These are phyloP conservation scores for Craterostigma plantagineum DNA, from an alignment of 257 asterid species.

Conservation along the genomic window DNA sequence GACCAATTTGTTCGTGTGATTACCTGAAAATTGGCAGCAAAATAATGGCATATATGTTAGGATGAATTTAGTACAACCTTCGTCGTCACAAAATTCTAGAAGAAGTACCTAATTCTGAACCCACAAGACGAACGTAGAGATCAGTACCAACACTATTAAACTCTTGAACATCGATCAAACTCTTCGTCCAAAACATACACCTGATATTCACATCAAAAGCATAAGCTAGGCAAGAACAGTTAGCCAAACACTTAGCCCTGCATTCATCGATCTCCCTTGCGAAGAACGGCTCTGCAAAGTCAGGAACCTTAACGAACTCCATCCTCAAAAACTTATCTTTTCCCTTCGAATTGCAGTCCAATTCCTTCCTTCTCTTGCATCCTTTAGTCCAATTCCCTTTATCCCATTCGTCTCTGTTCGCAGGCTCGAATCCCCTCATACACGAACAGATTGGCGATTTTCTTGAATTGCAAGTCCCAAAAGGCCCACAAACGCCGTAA, in stretches of 20 bases:
- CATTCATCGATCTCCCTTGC: constrained; percentile 14
- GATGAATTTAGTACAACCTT: too few species aligned
- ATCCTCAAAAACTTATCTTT: constrained; percentile 22
- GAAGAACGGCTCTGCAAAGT: constrained; percentile 13
- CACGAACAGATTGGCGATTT: constrained; percentile 17
- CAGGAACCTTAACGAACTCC: constrained; percentile 21
- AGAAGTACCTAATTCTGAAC: constrained; percentile 13
- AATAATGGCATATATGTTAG: too few species aligned
- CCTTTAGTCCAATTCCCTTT: constrained; percentile 12
- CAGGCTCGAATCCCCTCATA: constrained; percentile 18
- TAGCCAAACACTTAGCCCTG: constrained; percentile 14
- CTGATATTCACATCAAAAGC: constrained; percentile 17
- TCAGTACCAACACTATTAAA: constrained; percentile 16
- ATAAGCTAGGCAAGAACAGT: constrained; percentile 27
- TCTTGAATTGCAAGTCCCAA: constrained; percentile 9
- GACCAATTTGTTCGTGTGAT: constrained; percentile 7
- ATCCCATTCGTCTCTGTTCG: constrained; percentile 9
- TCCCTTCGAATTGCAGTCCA: constrained; percentile 16
- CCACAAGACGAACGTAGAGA: constrained; percentile 18
- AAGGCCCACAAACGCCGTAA: constrained; percentile 19
- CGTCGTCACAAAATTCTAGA: too few species aligned
- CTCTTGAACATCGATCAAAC: constrained; percentile 15
- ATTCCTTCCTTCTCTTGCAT: constrained; percentile 10
- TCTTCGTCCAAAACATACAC: constrained; percentile 21
- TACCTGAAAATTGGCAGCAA: neutral